Percentiles rank a stretch among this genome's conserved stretches.
Conservation (phyloP, 495 filamentous ascomycete species). For the Endocarpon pusillum region DNA sequence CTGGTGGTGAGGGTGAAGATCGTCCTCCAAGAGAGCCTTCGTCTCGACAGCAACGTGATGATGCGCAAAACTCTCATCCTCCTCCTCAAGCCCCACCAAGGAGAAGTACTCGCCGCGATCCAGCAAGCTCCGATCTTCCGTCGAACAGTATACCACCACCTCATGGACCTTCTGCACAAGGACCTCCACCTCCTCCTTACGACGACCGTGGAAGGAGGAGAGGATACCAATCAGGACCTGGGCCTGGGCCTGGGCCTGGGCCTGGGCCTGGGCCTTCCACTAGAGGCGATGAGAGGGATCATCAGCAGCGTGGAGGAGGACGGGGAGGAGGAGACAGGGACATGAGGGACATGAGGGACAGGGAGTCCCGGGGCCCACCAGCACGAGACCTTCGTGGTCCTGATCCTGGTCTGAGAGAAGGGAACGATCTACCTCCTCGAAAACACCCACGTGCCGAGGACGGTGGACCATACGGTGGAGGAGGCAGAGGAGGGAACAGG, state of each 20-base stretch:
- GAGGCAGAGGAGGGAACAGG: slow-evolving; percentile 14
- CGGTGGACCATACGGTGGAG: slow-evolving; percentile 16
- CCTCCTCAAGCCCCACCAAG: slow-evolving; percentile 18
- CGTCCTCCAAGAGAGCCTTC: slow-evolving; percentile 22
- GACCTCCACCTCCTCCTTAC: slow-evolving; percentile 18
- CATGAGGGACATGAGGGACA: slow-evolving; percentile 9
- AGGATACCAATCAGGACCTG: slow-evolving; percentile 18
- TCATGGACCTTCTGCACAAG: slow-evolving; percentile 16
- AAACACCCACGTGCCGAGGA: slow-evolving; percentile 24
- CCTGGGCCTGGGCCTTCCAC: slow-evolving; percentile 7
- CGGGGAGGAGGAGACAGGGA: slow-evolving; percentile 19
- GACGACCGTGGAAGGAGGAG: slow-evolving; percentile 10
- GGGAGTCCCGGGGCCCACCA: slow-evolving; percentile 1
- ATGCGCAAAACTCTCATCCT: slow-evolving; percentile 25
- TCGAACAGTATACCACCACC: slow-evolving; percentile 16
- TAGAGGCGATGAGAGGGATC: slow-evolving; percentile 23
- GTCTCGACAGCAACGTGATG: slow-evolving; percentile 19
- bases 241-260: slow-evolving; percentile 18
- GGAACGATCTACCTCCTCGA: slow-evolving; percentile 14
- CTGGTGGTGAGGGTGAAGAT: slow-evolving; percentile 14
- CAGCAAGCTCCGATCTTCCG: slow-evolving; percentile 16
- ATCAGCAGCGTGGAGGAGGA: slow-evolving; percentile 23
- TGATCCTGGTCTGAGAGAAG: too few species aligned
- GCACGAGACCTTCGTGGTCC: background rate
- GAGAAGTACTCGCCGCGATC: slow-evolving; percentile 23